Evolutionary conservation across 148 eudicot genomes (phyloP).

Genomic region (Rhododendron henanense): DNA sequence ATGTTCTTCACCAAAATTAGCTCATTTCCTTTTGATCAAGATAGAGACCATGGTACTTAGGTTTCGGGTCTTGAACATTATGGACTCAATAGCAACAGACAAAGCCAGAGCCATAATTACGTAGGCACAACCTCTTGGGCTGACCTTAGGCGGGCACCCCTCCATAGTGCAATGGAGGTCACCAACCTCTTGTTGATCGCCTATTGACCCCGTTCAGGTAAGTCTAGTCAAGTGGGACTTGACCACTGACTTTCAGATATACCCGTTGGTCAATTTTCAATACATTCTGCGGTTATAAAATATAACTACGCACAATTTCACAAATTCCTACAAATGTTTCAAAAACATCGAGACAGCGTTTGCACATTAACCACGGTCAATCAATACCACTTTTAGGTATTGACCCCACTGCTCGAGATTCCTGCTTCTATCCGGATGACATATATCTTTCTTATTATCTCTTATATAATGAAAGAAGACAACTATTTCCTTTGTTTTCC

Average conservation of each 20-base stretch:
- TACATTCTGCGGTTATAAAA: neutral
- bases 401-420: neutral
- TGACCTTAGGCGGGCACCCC: too few species aligned
- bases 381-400: neutral
- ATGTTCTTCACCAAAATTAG: neutral
- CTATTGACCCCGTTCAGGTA: slow-evolving; percentile 88
- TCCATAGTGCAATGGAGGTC: too few species aligned
- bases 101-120: neutral
- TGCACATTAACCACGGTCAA: neutral
- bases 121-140: too few species aligned
- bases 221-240: slow-evolving; percentile 30
- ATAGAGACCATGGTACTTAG: neutral
- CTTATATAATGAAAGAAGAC: neutral
- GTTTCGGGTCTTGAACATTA: neutral
- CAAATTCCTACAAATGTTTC: neutral
- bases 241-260: too few species aligned
- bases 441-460: too few species aligned
- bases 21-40: neutral
- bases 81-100: neutral
- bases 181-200: slow-evolving; percentile 33
- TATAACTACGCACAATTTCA: neutral
- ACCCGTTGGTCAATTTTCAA: neutral
- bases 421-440: neutral
- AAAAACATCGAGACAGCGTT: neutral
- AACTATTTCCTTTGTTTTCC: neutral